phyloP scores from a whole-genome alignment of 768 basidiomycete species.

The Galerina sulciceps region DNA sequence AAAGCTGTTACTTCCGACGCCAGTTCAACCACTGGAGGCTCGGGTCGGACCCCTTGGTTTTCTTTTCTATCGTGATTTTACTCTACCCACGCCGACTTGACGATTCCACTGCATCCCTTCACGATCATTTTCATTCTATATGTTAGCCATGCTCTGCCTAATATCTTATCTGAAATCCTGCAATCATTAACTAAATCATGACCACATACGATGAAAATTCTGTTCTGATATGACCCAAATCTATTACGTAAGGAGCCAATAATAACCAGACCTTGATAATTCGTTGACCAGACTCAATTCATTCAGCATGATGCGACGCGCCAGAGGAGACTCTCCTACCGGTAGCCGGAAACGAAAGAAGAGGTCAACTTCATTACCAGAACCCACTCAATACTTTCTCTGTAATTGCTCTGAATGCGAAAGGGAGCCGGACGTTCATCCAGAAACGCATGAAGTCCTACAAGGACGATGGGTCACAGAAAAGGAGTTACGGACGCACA shows the following conservation, averaged over 20 bases:
- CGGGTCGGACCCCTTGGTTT: no score
- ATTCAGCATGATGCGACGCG: neutral
- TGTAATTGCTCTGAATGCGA: neutral
- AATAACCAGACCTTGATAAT: neutral
- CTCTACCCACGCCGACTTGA: no score
- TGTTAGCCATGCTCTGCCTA: no score
- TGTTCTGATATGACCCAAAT: no score
- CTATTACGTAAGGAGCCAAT: neutral
- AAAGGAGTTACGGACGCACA: neutral
- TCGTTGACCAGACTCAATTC: neutral
- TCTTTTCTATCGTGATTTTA: no score
- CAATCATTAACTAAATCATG: no score
- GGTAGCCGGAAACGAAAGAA: neutral
- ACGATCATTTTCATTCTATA: no score
- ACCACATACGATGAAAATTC: no score
- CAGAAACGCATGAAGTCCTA: neutral
- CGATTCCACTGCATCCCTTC: no score
- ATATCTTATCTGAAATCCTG: no score
- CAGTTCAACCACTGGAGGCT: neutral
- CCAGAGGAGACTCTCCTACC: neutral
- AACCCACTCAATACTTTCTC: neutral
- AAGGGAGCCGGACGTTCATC: neutral
- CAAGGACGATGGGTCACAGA: neutral
- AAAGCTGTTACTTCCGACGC: no score
- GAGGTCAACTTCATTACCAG: neutral